phyloP scores from a whole-genome alignment of 805 yeast genomes.

The Wickerhamiella domercqiae region DNA sequence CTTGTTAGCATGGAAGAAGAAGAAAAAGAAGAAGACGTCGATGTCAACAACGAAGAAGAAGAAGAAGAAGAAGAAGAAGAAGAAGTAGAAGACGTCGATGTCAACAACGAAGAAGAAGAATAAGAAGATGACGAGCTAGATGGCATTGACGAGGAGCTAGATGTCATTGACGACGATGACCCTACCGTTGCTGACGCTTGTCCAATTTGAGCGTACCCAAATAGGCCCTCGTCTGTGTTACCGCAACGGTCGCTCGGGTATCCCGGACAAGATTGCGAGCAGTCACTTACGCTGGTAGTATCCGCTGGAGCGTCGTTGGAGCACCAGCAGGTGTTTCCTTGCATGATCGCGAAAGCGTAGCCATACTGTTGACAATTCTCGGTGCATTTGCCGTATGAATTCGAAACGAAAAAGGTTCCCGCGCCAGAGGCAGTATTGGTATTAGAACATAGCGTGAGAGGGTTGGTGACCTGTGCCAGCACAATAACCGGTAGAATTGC shows the following conservation, averaged over 20 bases:
- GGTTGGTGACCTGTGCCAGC: slow-evolving; percentile 7
- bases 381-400: slow-evolving; percentile 39
- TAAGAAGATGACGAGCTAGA: slow-evolving; percentile 12
- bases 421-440: slow-evolving; percentile 27
- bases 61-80: slow-evolving; percentile 6
- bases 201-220: slow-evolving; percentile 36
- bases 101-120: slow-evolving; percentile 3
- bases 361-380: slow-evolving; percentile 34
- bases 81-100: slow-evolving; percentile 3
- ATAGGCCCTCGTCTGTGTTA: slow-evolving; percentile 29
- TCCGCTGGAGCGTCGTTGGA: slow-evolving; percentile 35
- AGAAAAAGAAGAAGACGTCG: slow-evolving; percentile 2
- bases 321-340: slow-evolving; percentile 45
- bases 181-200: slow-evolving; percentile 22
- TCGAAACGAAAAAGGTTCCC: slow-evolving; percentile 19
- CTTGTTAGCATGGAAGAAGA: slow-evolving; percentile 1
- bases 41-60: slow-evolving; percentile 4
- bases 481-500: not conserved
- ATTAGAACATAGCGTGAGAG: slow-evolving; percentile 25
- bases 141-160: slow-evolving; percentile 10
- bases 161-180: slow-evolving; percentile 9
- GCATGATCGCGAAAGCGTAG: slow-evolving; percentile 39
- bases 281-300: slow-evolving; percentile 24
- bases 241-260: slow-evolving; percentile 33
- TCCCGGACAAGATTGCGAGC: slow-evolving; percentile 32